phyloP scores from a whole-genome alignment of 2,329 filamentous ascomycete species.

The Epichloe aotearoae region DNA sequence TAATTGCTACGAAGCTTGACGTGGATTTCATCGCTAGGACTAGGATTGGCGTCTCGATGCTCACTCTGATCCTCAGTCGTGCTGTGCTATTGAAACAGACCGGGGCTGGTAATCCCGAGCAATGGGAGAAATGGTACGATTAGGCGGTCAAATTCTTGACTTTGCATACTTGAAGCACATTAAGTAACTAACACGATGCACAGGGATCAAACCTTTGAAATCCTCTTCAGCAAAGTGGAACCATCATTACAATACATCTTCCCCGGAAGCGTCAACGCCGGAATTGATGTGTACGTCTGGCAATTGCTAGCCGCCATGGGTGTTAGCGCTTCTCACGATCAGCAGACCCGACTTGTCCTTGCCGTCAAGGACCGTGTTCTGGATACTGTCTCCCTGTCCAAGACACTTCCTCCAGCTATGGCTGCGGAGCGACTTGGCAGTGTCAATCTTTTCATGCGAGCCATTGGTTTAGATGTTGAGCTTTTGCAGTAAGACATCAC shows the following conservation, averaged over 20 bases:
- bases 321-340: slow-evolving; percentile 82
- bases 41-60: slow-evolving; percentile 73
- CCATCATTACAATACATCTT: slow-evolving; percentile 76
- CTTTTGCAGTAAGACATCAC: slow-evolving; percentile 29
- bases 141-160: not conserved
- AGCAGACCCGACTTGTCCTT: slow-evolving; percentile 87
- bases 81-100: slow-evolving; percentile 87
- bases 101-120: slow-evolving; percentile 52
- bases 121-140: slow-evolving; percentile 68
- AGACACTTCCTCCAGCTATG: slow-evolving; percentile 80
- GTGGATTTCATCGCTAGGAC: slow-evolving; percentile 75
- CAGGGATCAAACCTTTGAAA: slow-evolving; percentile 67
- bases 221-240: slow-evolving; percentile 77
- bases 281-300: slow-evolving; percentile 95
- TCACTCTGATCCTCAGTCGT: slow-evolving; percentile 89
- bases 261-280: slow-evolving; percentile 77
- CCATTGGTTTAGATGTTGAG: slow-evolving; percentile 96
- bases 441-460: slow-evolving; percentile 96
- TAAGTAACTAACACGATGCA: slow-evolving; percentile 17
- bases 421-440: slow-evolving; percentile 71
- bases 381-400: slow-evolving; percentile 80
- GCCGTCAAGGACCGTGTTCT: slow-evolving; percentile 97
- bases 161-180: not conserved
- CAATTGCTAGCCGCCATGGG: slow-evolving; percentile 93
- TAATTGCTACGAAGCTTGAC: slow-evolving; percentile 73